Evolutionary conservation across 352 stramenopile species (phyloP).

Genomic region (Phytophthora constricta): DNA sequence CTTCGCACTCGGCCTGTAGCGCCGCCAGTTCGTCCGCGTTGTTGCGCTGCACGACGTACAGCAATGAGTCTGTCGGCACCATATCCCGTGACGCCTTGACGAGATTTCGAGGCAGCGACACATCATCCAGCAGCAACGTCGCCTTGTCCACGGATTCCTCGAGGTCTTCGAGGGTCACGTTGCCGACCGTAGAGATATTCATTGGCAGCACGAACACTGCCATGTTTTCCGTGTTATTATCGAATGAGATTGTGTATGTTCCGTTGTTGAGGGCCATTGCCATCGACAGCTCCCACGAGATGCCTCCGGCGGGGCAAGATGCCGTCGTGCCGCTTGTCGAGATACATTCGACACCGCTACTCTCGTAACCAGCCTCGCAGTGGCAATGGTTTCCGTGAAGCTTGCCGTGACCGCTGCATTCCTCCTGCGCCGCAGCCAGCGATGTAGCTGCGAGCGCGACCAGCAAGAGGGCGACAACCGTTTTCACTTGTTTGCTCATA

Average conservation of each 20-base stretch:
- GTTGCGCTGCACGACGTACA: slow-evolving; percentile 60
- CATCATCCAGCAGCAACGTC: slow-evolving; percentile 39
- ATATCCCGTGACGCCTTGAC: slow-evolving; percentile 50
- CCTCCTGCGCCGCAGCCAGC: slow-evolving; percentile 23
- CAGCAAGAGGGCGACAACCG: slow-evolving; percentile 19
- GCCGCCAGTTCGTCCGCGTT: slow-evolving; percentile 48
- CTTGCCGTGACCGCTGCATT: slow-evolving; percentile 53
- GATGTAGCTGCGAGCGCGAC: slow-evolving; percentile 15
- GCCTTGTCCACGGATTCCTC: slow-evolving; percentile 33
- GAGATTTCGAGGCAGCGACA: slow-evolving; percentile 49
- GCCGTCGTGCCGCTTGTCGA: slow-evolving; percentile 23
- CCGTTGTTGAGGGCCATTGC: slow-evolving; percentile 51
- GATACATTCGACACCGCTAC: slow-evolving; percentile 44
- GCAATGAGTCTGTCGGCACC: slow-evolving; percentile 41
- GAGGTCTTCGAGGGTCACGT: slow-evolving; percentile 30
- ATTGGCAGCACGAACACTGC: slow-evolving; percentile 49
- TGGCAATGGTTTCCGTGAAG: slow-evolving; percentile 57
- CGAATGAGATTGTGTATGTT: slow-evolving; percentile 48
- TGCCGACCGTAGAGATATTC: slow-evolving; percentile 20
- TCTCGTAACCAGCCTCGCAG: slow-evolving; percentile 49
- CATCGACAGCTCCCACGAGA: slow-evolving; percentile 52
- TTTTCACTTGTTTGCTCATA: background rate
- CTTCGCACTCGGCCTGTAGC: slow-evolving; percentile 46
- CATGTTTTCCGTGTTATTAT: slow-evolving; percentile 57
- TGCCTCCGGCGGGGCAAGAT: slow-evolving; percentile 42